Percentiles rank a stretch among this genome's conserved stretches.
Evolutionary conservation across 495 filamentous ascomycete species (phyloP).

Genomic region (Parathielavia hyrcaniae): DNA sequence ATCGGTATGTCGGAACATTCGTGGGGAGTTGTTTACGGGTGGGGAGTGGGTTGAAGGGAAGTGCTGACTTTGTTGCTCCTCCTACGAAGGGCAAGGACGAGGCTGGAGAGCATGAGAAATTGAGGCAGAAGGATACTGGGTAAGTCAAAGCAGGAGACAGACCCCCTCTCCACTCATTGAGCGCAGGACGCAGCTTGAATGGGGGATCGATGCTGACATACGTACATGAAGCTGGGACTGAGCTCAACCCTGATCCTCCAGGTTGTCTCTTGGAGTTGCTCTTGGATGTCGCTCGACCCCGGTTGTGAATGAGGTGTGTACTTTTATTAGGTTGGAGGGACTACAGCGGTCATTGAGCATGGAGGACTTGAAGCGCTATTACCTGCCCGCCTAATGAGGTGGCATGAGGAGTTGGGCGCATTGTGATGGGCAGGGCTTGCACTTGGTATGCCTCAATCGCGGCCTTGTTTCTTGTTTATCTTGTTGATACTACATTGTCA

Average conservation of each 20-base stretch:
- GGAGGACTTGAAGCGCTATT: not conserved
- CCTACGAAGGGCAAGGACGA: constrained; percentile 71
- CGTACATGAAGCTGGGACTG: constrained; percentile 22
- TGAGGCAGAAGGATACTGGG: constrained; percentile 34
- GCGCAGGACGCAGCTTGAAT: not conserved
- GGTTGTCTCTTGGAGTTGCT: not conserved
- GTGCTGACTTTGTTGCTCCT: constrained; percentile 14
- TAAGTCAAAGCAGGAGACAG: constrained; percentile 19
- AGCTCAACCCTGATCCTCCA: not conserved
- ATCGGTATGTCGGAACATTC: constrained; percentile 40
- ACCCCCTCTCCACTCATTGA: not conserved
- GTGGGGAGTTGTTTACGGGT: no score
- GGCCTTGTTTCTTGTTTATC: no score
- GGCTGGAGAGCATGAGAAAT: constrained; percentile 53
- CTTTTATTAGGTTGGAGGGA: no score
- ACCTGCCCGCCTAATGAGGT: no score
- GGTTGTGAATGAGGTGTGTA: not conserved
- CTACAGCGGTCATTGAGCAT: not conserved
- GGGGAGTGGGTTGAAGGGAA: not conserved
- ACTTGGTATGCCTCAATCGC: no score
- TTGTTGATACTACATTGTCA: no score
- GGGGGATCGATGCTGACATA: constrained; percentile 2
- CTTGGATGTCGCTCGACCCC: not conserved
- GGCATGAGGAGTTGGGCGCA: no score
- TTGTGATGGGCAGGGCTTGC: no score